These are phyloP conservation scores for Botryosphaeria dothidea DNA, from an alignment of 2,329 filamentous ascomycete species.

Conservation along the genomic window DNA sequence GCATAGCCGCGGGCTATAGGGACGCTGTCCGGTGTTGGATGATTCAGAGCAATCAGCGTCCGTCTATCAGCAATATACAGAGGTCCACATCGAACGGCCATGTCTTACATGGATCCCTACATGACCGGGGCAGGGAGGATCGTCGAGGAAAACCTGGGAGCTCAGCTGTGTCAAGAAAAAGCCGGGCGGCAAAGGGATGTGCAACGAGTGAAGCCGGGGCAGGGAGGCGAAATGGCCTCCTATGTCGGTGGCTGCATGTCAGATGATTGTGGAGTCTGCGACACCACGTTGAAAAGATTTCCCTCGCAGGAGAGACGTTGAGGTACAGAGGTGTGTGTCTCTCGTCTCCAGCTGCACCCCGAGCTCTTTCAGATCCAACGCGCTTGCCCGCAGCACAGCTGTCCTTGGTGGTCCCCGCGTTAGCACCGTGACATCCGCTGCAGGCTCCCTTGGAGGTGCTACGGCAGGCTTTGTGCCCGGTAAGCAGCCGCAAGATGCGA, in stretches of 20 bases:
- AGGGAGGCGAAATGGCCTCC: neutral
- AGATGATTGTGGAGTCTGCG: slow-evolving; percentile 8
- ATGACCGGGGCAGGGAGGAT: neutral
- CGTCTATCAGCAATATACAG: neutral
- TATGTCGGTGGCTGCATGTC: slow-evolving; percentile 1
- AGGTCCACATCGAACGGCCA: neutral
- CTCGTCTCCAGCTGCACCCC: neutral
- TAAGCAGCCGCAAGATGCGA: neutral
- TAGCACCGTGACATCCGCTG: slow-evolving; percentile 1
- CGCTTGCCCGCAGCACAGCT: neutral
- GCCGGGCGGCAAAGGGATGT: neutral
- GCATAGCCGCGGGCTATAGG: too few relatives aligned
- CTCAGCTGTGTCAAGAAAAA: neutral
- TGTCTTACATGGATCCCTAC: neutral
- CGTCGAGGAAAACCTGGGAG: neutral
- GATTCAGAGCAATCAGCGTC: neutral
- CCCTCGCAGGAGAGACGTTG: slow-evolving; percentile 13
- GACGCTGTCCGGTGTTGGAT: neutral
- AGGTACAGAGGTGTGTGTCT: neutral
- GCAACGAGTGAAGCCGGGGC: neutral
- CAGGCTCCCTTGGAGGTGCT: neutral
- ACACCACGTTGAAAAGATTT: slow-evolving; percentile 16
- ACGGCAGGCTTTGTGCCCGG: neutral
- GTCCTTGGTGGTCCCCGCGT: slow-evolving; percentile 1
- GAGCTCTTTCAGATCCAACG: slow-evolving; percentile 8